These are phyloP conservation scores for Fusarium luffae DNA, from an alignment of 2,329 filamentous ascomycete genomes.

Conservation along the genomic window DNA sequence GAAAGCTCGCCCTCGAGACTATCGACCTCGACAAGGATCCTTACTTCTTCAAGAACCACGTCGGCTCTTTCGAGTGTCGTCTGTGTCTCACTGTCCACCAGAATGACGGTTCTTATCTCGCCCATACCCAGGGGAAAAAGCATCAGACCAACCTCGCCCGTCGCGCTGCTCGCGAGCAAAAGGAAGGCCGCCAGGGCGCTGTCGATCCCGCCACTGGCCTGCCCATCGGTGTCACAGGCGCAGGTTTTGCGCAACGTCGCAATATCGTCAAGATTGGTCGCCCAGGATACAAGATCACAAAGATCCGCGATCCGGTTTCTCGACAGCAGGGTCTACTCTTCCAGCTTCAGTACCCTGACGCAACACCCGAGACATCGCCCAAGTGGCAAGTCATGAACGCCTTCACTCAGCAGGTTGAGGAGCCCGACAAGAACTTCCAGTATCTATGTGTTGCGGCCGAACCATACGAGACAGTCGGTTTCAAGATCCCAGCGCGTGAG, in stretches of 20 bases:
- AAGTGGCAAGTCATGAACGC: conserved; percentile 97
- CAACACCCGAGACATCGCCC: conserved; percentile 77
- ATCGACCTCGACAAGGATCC: conserved; percentile 99
- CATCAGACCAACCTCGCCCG: conserved; percentile 98
- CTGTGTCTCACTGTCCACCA: conserved; percentile 98
- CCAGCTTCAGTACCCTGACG: conserved; percentile 95
- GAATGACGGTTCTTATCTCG: conserved; percentile 98
- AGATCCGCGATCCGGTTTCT: conserved; percentile 89
- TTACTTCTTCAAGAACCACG: conserved; percentile 99
- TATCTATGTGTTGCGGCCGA: conserved; percentile 95
- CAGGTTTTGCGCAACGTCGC: conserved; percentile 76
- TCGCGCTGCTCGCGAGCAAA: conserved; percentile 93
- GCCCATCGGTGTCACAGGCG: conserved; percentile 76
- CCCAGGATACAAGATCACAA: conserved; percentile 97
- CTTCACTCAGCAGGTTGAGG: conserved; percentile 94
- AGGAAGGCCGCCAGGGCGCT: conserved; percentile 77
- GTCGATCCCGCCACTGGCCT: conserved; percentile 75
- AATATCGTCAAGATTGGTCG: conserved; percentile 95
- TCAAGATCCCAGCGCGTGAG: conserved; percentile 94
- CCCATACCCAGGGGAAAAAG: conserved; percentile 97
- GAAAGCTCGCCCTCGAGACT: conserved; percentile 97
- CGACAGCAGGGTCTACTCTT: conserved; percentile 93
- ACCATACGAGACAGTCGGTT: conserved; percentile 96
- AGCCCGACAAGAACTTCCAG: conserved; percentile 93
- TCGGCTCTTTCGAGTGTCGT: conserved; percentile 96